Evolutionary conservation across 2,329 filamentous ascomycete species (phyloP).

Genomic region (Ophiostoma ips): DNA sequence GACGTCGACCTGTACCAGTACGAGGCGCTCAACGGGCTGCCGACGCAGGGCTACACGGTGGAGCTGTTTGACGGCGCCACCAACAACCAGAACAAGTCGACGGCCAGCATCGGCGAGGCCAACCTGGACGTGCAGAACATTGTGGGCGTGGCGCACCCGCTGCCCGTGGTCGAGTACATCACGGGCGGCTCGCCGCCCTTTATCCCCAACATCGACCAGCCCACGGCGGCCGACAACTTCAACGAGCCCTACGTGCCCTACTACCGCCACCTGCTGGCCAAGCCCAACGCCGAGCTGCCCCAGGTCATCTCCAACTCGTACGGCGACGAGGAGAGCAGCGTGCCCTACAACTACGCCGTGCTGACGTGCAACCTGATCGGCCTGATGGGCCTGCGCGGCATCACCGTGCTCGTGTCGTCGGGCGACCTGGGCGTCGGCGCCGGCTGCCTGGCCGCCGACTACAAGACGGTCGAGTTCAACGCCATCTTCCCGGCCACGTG

Average conservation of each 20-base stretch:
- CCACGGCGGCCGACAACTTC: slow-evolving; percentile 25
- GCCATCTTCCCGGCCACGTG: slow-evolving; percentile 28
- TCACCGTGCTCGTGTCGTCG: slow-evolving; percentile 50
- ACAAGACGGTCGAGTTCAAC: slow-evolving; percentile 25
- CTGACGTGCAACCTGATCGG: slow-evolving; percentile 42
- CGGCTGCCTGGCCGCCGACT: slow-evolving; percentile 16
- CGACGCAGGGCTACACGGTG: slow-evolving; percentile 39
- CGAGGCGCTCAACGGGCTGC: slow-evolving; percentile 34
- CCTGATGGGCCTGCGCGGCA: slow-evolving; percentile 50
- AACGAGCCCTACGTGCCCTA: slow-evolving; percentile 57
- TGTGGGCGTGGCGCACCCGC: slow-evolving; percentile 34
- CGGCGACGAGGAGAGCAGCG: slow-evolving; percentile 46
- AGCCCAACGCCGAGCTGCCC: slow-evolving; percentile 41
- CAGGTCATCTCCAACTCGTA: slow-evolving; percentile 57
- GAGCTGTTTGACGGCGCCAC: slow-evolving; percentile 40
- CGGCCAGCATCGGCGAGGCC: slow-evolving; percentile 31
- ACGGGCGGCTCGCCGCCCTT: slow-evolving; percentile 19
- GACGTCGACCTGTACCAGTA: slow-evolving; percentile 38
- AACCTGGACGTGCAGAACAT: slow-evolving; percentile 52
- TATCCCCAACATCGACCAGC: slow-evolving; percentile 18
- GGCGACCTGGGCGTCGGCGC: slow-evolving; percentile 37
- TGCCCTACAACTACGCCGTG: slow-evolving; percentile 43
- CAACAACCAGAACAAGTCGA: slow-evolving; percentile 29
- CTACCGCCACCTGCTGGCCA: slow-evolving; percentile 42
- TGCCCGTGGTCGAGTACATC: slow-evolving; percentile 20